phyloP scores from a whole-genome alignment of 306 rosid species.

The barrel medic (Medicago truncatula) region MtrunA17r5.0-ANR NC_053046.1:10940001-10940500 shows the following conservation, averaged over 20 bases:
- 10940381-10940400: background rate
- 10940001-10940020: background rate
- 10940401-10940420: background rate
- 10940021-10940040: background rate
- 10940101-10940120: background rate
- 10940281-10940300: background rate
- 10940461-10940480: conserved; percentile 9
- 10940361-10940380: background rate
- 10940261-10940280: conserved; percentile 11
- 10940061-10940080: background rate
- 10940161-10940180: background rate
- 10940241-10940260: background rate
- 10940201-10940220: background rate
- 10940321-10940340: background rate
- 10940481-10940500: conserved; percentile 17
- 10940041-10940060: background rate
- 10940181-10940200: background rate
- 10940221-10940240: background rate
- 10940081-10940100: background rate
- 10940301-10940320: conserved; percentile 2
- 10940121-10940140: background rate
- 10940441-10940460: background rate
- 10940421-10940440: background rate
- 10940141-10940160: conserved; percentile 2
- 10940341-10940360: background rate